phyloP scores from a whole-genome alignment of 2,329 filamentous ascomycete species.

The Talaromyces verruculosus region DNA sequence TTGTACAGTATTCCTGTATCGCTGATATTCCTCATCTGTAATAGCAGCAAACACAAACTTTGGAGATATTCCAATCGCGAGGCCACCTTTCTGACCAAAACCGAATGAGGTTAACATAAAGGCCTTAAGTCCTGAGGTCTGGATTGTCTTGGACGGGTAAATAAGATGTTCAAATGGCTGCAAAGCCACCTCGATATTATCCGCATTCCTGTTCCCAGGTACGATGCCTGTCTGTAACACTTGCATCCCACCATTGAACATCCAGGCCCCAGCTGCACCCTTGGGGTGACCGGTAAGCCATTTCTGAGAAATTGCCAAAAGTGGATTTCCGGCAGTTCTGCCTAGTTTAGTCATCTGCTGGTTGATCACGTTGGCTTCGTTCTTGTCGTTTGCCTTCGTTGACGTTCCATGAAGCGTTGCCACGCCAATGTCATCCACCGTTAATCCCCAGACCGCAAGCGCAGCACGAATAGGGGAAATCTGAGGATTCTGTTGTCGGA shows the following conservation, averaged over 20 bases:
- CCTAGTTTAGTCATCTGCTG: slow-evolving; percentile 93
- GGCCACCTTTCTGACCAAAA: slow-evolving; percentile 97
- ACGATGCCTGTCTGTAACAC: slow-evolving; percentile 92
- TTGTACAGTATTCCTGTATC: background rate
- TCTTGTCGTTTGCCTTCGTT: slow-evolving; percentile 98
- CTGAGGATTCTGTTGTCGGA: slow-evolving; percentile 93
- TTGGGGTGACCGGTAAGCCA: slow-evolving; percentile 98
- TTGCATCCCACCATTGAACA: slow-evolving; percentile 98
- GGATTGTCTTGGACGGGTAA: slow-evolving; percentile 89
- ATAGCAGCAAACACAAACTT: slow-evolving; percentile 87
- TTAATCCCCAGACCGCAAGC: slow-evolving; percentile 95
- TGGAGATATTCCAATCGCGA: slow-evolving; percentile 94
- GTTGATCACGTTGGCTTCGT: slow-evolving; percentile 97
- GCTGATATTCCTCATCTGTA: slow-evolving; percentile 3
- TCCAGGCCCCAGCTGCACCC: slow-evolving; percentile 98
- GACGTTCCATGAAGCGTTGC: slow-evolving; percentile 99
- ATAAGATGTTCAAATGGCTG: slow-evolving; percentile 98
- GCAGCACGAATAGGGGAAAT: slow-evolving; percentile 95
- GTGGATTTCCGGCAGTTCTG: slow-evolving; percentile 90
- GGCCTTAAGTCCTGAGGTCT: slow-evolving; percentile 96
- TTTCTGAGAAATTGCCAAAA: slow-evolving; percentile 98
- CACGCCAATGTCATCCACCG: slow-evolving; percentile 89
- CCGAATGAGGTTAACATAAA: slow-evolving; percentile 99
- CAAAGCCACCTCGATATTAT: slow-evolving; percentile 95
- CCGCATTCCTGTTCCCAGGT: slow-evolving; percentile 94